Base-by-base conservation (phyloP, 2,329 filamentous ascomycete species). In the Phoma sp. region DNA sequence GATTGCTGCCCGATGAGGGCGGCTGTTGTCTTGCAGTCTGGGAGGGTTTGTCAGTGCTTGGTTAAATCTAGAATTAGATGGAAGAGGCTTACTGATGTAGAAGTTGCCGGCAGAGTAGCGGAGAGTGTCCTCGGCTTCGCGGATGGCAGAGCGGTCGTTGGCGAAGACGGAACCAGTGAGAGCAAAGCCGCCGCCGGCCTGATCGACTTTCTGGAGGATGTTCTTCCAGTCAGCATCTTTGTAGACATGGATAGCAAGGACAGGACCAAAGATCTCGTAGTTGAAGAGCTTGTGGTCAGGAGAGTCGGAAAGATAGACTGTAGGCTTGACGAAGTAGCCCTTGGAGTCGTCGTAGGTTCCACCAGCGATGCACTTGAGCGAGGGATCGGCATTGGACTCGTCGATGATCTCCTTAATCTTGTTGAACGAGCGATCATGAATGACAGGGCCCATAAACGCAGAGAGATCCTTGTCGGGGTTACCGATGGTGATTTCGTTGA, bases 381-480 rank as follows among this genome's bases (percentile, higher is more conserved):
- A 85, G 8, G 82, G 75, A 72, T 95, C 91, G 3, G 81, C 80
- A 77, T 91, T 92, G 19, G 90, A 89, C 27, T 84, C 85, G 57
- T 94, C 88, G 61, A 96, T 95, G 50, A 88, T 88, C 13, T 81
- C 80, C 1, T 85, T 82, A 6, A 96, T 84, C 77, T 92, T 93
- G 73, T 91, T 84, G 81, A 95, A 96, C 2, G 88, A 89, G 13
- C 80, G 83, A 60, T 86, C 82, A 78, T 95, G 90, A 73, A 96
- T 95, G 51, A 96, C 91, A 12, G 92, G 91, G 9, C 91, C 91
- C 71, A 92, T 85, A 78, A 96, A 95, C 77, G 91, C 90, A 62
- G 82, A 79, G 67, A 89, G 87, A 33, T 89, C 79, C 39, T 85
- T 83, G 2, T 68, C 61, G 12, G 90, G 88, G 51, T 82, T 80